A percentile compares a stretch with the other conserved stretches of the same genome.
These are phyloP conservation scores for Ceratocystis lukuohia DNA, from an alignment of 2,329 filamentous ascomycete species.

Conservation along the genomic window DNA sequence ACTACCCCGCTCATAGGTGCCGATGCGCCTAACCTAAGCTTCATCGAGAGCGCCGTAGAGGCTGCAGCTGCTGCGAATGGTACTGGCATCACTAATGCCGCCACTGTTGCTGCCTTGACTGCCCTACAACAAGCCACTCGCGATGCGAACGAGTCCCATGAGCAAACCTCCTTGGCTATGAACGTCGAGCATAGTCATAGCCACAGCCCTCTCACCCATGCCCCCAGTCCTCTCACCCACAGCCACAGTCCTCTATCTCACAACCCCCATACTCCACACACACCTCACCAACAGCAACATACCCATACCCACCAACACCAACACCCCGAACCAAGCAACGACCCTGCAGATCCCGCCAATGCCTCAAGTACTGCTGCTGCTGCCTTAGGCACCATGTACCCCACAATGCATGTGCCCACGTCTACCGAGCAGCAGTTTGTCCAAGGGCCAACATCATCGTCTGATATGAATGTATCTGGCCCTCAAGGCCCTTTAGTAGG, in stretches of 20 bases:
- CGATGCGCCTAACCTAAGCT: slow-evolving; percentile 24
- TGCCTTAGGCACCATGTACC: slow-evolving; percentile 44
- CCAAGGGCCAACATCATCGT: slow-evolving; percentile 28
- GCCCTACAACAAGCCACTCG: slow-evolving; percentile 42
- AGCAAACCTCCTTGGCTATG: slow-evolving; percentile 13
- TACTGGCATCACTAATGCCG: slow-evolving; percentile 18
- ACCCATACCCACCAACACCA: slow-evolving; percentile 11
- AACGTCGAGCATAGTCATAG: slow-evolving; percentile 12
- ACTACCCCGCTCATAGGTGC: slow-evolving; percentile 11
- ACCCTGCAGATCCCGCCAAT: slow-evolving; percentile 37
- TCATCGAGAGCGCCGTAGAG: slow-evolving; percentile 42
- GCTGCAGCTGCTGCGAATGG: slow-evolving; percentile 32
- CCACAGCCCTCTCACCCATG: slow-evolving; percentile 8
- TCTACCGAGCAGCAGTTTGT: slow-evolving; percentile 48
- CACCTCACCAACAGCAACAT: slow-evolving; percentile 10
- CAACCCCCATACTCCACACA: slow-evolving; percentile 21
- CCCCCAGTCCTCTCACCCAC: slow-evolving; percentile 7
- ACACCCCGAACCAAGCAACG: slow-evolving; percentile 23
- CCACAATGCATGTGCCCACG: slow-evolving; percentile 43
- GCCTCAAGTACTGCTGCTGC: slow-evolving; percentile 48
- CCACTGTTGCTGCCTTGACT: slow-evolving; percentile 29
- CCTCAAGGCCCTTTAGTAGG: neutral
- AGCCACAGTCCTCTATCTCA: slow-evolving; percentile 11
- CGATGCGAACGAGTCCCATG: slow-evolving; percentile 21
- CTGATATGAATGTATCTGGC: slow-evolving; percentile 6